Percentiles rank a stretch among this genome's conserved stretches.
phyloP scores from a whole-genome alignment of 768 basidiomycete species.

The Postia placenta region DNA sequence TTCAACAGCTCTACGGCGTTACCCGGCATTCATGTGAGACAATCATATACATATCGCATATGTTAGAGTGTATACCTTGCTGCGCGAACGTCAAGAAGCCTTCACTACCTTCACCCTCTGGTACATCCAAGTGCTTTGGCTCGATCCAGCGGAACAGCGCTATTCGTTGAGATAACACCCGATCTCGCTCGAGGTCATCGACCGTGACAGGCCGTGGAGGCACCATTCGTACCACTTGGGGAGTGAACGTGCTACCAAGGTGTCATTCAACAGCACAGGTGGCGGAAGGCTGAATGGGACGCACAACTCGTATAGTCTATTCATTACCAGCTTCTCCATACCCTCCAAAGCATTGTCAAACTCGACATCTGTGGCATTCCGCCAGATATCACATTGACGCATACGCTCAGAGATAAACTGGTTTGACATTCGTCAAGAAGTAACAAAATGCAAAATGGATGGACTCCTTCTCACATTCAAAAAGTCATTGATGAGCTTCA shows the following conservation, averaged over 20 bases:
- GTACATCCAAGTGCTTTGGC: constrained; percentile 86
- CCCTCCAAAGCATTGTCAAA: constrained; percentile 98
- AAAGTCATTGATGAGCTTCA: constrained; percentile 94
- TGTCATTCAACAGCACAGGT: neutral
- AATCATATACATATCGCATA: neutral
- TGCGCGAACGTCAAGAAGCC: constrained; percentile 88
- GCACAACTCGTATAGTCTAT: constrained; percentile 90
- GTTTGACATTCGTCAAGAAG: constrained; percentile 2
- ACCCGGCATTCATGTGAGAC: neutral
- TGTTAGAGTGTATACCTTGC: constrained; percentile 51
- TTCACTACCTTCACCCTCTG: constrained; percentile 62
- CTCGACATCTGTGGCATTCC: constrained; percentile 66
- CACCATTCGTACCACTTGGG: constrained; percentile 59
- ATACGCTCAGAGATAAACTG: constrained; percentile 90
- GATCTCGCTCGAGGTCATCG: constrained; percentile 96
- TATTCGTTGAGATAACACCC: constrained; percentile 85
- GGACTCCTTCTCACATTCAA: constrained; percentile 61
- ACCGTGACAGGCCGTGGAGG: constrained; percentile 78
- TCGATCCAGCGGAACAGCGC: constrained; percentile 87
- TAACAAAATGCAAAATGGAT: neutral
- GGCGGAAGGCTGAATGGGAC: constrained; percentile 23
- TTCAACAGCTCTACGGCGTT: constrained; percentile 71
- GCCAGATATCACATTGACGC: constrained; percentile 81
- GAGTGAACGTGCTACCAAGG: constrained; percentile 79
- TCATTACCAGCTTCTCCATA: constrained; percentile 99